Conservation (phyloP, 768 basidiomycete species). For the Rhodocollybia butyracea region DNA sequence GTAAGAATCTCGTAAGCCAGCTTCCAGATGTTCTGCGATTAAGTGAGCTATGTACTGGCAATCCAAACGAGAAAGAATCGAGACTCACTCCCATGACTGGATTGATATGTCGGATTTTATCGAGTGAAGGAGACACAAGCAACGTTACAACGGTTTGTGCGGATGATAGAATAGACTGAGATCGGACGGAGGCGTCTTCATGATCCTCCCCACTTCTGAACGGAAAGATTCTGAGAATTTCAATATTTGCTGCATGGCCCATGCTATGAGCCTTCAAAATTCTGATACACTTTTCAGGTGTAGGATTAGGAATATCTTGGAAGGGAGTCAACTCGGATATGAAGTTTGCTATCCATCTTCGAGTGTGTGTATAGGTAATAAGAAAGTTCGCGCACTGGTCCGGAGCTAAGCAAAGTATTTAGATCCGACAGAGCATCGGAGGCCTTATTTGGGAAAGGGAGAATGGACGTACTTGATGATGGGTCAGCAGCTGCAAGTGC, state of each 20-base stretch:
- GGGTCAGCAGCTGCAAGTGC: neutral
- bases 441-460: too few species aligned
- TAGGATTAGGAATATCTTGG: neutral
- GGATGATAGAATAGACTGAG: neutral
- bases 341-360: neutral
- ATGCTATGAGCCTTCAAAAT: neutral
- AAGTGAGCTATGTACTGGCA: neutral
- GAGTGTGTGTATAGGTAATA: neutral
- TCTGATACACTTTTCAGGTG: neutral
- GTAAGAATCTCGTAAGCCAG: neutral
- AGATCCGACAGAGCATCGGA: too few species aligned
- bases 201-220: neutral
- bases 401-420: neutral
- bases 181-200: neutral
- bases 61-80: neutral
- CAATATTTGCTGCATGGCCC: neutral
- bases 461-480: neutral
- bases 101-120: neutral
- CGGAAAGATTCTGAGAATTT: neutral
- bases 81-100: conserved; percentile 1
- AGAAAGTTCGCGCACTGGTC: neutral
- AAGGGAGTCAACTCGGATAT: neutral
- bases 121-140: neutral
- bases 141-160: neutral
- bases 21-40: neutral